These are phyloP conservation scores for Malus hybrid DNA, from an alignment of 331 rosid genomes.

Conservation along the genomic window DNA sequence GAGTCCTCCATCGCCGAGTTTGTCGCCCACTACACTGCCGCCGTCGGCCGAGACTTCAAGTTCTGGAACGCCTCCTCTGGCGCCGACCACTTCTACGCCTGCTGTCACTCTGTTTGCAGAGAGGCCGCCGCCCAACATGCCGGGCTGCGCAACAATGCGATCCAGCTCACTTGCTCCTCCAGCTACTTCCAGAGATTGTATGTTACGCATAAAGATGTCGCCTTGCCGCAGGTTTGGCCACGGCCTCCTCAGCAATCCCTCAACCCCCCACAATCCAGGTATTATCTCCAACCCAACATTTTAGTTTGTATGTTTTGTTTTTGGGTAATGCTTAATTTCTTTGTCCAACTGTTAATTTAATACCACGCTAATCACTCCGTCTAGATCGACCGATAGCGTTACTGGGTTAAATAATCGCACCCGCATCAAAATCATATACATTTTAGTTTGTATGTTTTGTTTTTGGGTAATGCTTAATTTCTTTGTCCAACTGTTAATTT, in stretches of 20 bases:
- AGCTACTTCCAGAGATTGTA: conserved; percentile 27
- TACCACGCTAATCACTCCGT: too few species aligned
- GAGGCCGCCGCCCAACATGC: conserved; percentile 12
- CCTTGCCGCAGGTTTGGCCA: conserved; percentile 32
- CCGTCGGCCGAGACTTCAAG: neutral
- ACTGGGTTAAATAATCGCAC: too few species aligned
- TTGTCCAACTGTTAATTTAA: too few species aligned
- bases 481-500: too few species aligned
- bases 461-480: too few species aligned
- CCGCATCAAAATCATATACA: too few species aligned
- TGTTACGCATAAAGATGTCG: conserved; percentile 19
- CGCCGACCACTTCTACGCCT: conserved; percentile 22
- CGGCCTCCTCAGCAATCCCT: conserved; percentile 9
- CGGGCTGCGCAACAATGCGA: conserved; percentile 20
- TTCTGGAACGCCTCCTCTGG: conserved; percentile 26
- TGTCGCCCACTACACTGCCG: conserved; percentile 1
- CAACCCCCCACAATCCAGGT: conserved; percentile 19
- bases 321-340: too few species aligned
- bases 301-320: too few species aligned
- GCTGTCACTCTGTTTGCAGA: conserved; percentile 29
- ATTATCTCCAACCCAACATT: neutral
- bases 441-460: too few species aligned
- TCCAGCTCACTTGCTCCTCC: conserved; percentile 30
- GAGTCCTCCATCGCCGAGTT: conserved; percentile 21
- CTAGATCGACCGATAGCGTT: too few species aligned